Conservation (phyloP, 2,329 filamentous ascomycete genomes). For the Fusarium lyarnte region DNA sequence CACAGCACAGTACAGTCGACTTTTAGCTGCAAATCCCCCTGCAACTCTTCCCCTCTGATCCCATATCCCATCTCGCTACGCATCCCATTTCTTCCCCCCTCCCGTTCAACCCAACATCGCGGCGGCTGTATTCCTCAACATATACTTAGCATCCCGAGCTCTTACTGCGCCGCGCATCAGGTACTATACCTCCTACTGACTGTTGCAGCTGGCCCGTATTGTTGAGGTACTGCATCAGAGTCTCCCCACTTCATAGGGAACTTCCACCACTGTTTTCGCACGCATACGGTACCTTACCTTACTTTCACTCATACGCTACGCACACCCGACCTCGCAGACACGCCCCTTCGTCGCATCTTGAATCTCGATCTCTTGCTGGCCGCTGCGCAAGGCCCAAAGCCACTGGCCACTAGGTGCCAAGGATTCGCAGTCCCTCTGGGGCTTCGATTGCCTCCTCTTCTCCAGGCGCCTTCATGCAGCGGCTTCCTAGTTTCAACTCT, state of each 20-base stretch:
- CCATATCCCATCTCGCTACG: slow-evolving; percentile 36
- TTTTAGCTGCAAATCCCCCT: slow-evolving; percentile 36
- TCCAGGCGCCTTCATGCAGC: slow-evolving; percentile 48
- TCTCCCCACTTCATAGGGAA: slow-evolving; percentile 21
- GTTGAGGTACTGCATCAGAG: background rate
- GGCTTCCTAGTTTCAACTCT: slow-evolving; percentile 38
- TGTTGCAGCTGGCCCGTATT: background rate
- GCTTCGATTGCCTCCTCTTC: slow-evolving; percentile 41
- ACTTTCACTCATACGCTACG: slow-evolving; percentile 17
- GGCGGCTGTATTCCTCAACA: slow-evolving; percentile 22
- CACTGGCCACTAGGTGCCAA: slow-evolving; percentile 39
- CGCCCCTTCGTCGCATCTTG: slow-evolving; percentile 41
- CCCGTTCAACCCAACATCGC: slow-evolving; percentile 22
- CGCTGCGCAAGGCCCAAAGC: slow-evolving; percentile 36
- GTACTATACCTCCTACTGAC: slow-evolving; percentile 13
- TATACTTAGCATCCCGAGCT: slow-evolving; percentile 29
- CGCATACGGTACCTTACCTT: slow-evolving; percentile 15
- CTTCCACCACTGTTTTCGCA: slow-evolving; percentile 27
- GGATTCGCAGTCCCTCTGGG: slow-evolving; percentile 42
- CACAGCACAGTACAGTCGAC: slow-evolving; percentile 15
- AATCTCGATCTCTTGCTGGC: slow-evolving; percentile 46
- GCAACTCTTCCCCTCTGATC: slow-evolving; percentile 33
- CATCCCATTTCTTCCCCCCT: slow-evolving; percentile 31
- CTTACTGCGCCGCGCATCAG: slow-evolving; percentile 19
- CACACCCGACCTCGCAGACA: slow-evolving; percentile 28